phyloP scores from a whole-genome alignment of 2,329 filamentous ascomycete genomes.

The Pseudocercospora fuligena region DNA sequence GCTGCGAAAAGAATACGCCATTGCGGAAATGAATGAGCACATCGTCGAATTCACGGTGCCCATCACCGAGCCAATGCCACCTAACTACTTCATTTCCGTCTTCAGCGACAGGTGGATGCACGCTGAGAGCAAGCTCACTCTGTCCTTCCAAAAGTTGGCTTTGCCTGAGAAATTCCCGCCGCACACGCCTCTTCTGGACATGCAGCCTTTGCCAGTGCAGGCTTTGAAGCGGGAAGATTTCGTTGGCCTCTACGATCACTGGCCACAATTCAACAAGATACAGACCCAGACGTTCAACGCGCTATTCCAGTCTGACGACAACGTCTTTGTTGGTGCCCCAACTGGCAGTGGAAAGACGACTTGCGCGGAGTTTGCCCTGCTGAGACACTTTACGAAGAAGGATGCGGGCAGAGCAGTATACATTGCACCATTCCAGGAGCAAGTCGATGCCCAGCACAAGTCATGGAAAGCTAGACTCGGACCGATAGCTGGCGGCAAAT shows the following conservation, averaged over 20 bases:
- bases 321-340: conserved; percentile 89
- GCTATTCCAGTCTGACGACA: conserved; percentile 87
- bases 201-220: conserved; percentile 87
- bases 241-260: conserved; percentile 77
- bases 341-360: conserved; percentile 96
- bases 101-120: conserved; percentile 98
- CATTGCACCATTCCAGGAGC: conserved; percentile 90
- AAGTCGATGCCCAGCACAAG: conserved; percentile 78
- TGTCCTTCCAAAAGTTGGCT: conserved; percentile 93
- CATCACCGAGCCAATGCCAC: conserved; percentile 96
- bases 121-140: conserved; percentile 87
- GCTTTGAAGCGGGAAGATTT: conserved; percentile 88
- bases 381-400: conserved; percentile 81
- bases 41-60: conserved; percentile 95
- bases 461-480: conserved; percentile 84
- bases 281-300: conserved; percentile 98
- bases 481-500: conserved; percentile 78
- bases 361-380: conserved; percentile 90
- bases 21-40: conserved; percentile 87
- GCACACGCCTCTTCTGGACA: conserved; percentile 87
- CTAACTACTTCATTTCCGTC: conserved; percentile 96
- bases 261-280: conserved; percentile 92
- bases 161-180: conserved; percentile 94
- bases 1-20: conserved; percentile 85
- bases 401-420: conserved; percentile 84